Evolutionary conservation across 331 rosid genomes (phyloP).

Genomic region (Malus hybrid): DNA sequence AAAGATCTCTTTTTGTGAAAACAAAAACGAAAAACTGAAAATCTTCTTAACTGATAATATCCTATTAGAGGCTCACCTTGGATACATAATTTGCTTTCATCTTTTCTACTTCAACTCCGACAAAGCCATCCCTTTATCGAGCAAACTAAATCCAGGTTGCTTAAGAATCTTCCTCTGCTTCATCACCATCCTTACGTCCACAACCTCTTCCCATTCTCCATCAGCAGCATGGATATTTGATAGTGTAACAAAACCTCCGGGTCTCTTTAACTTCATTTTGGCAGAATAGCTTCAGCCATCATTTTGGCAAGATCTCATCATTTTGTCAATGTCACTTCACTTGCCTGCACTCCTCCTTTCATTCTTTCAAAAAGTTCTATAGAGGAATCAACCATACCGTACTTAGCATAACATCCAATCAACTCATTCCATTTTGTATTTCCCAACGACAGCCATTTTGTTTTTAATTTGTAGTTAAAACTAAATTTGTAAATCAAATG

Average conservation of each 20-base stretch:
- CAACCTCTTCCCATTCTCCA: conserved; percentile 64
- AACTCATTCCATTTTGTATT: conserved; percentile 43
- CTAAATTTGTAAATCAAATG: too few species aligned
- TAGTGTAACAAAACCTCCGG: conserved; percentile 53
- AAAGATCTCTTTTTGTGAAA: too few species aligned
- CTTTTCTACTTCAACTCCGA: background rate
- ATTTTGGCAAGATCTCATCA: conserved; percentile 37
- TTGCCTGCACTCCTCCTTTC: conserved; percentile 40
- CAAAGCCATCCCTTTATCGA: conserved; percentile 22
- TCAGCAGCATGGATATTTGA: conserved; percentile 61
- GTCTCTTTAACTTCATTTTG: conserved; percentile 30
- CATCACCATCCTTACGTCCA: conserved; percentile 45
- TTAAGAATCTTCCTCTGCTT: conserved; percentile 41
- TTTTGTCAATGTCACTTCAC: conserved; percentile 44
- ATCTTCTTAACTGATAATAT: too few species aligned
- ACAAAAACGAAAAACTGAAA: too few species aligned
- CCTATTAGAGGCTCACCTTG: background rate
- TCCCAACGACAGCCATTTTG: too few species aligned
- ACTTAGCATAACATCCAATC: conserved; percentile 66
- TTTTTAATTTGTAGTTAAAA: too few species aligned
- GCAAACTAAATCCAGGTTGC: conserved; percentile 53
- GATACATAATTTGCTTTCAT: background rate
- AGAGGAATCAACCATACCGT: conserved; percentile 48
- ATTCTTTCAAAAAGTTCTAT: conserved; percentile 39
- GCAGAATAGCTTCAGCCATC: conserved; percentile 14